phyloP scores from a whole-genome alignment of 306 rosid genomes.

The Lotus japonicus region DNA sequence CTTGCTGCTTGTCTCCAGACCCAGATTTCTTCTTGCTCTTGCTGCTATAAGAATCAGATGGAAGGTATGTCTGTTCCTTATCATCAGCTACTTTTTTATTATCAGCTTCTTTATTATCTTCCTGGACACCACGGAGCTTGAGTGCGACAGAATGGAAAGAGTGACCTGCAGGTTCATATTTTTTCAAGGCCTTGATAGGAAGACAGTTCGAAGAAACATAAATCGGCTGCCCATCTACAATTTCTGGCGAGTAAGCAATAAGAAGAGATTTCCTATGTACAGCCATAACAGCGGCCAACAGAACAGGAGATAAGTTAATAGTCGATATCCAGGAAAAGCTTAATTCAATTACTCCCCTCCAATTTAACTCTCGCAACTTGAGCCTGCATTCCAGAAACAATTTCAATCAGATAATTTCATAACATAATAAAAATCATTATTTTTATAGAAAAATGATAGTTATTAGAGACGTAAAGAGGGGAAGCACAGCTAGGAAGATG shows the following conservation, averaged over 20 bases:
- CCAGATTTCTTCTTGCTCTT: constrained; percentile 89
- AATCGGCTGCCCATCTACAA: constrained; percentile 83
- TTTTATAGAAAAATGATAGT: background rate
- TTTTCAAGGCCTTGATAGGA: constrained; percentile 63
- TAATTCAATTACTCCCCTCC: background rate
- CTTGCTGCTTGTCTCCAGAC: constrained; percentile 62
- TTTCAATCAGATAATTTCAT: background rate
- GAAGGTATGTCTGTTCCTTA: constrained; percentile 53
- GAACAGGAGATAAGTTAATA: background rate
- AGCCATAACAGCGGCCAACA: constrained; percentile 39
- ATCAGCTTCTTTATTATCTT: constrained; percentile 37
- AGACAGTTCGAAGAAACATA: constrained; percentile 71
- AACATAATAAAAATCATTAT: background rate
- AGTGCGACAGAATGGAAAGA: constrained; percentile 77
- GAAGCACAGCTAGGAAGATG: background rate
- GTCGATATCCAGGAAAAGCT: constrained; percentile 4
- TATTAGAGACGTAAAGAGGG: background rate
- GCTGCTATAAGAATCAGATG: constrained; percentile 80
- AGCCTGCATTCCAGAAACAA: constrained; percentile 22
- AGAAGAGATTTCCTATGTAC: constrained; percentile 35
- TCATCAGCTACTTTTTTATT: constrained; percentile 44
- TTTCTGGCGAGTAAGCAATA: constrained; percentile 64
- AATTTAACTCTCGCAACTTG: no score
- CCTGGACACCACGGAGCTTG: constrained; percentile 59
- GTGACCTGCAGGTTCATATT: constrained; percentile 86